phyloP scores from a whole-genome alignment of 306 rosid genomes.

The Adenanthera pavonina region DNA sequence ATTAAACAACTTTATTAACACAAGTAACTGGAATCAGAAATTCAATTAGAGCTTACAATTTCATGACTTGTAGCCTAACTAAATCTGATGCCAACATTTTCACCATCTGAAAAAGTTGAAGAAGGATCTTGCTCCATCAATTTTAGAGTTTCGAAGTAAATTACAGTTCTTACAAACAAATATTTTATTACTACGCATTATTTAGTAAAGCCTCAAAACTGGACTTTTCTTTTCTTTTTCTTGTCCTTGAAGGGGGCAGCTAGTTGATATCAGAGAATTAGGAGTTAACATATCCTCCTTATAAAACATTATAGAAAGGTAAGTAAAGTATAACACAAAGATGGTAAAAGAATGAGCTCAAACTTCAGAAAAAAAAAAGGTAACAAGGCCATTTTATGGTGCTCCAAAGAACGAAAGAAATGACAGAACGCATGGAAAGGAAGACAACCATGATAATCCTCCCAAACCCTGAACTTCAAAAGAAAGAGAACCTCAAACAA shows the following conservation, averaged over 20 bases:
- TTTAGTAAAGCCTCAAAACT: neutral
- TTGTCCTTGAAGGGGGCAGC: neutral
- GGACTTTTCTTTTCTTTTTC: conserved; percentile 1
- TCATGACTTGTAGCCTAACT: conserved; percentile 72
- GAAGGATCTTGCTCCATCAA: conserved; percentile 65
- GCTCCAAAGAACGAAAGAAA: conserved; percentile 1
- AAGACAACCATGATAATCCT: neutral
- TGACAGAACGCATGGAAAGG: neutral
- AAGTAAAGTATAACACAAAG: neutral
- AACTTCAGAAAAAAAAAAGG: too few species aligned
- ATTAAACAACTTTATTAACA: neutral
- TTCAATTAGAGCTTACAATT: conserved; percentile 62
- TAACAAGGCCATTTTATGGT: neutral
- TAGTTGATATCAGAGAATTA: neutral
- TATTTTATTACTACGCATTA: conserved; percentile 20
- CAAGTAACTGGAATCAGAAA: conserved; percentile 10
- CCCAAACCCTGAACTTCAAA: conserved; percentile 1
- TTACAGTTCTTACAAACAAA: conserved; percentile 41
- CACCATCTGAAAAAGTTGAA: conserved; percentile 58
- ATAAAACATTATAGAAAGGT: neutral
- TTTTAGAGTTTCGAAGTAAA: neutral
- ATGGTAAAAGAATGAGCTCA: neutral
- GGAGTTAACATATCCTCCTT: neutral
- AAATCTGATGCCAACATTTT: conserved; percentile 62
- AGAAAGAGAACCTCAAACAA: conserved; percentile 6